Percentiles rank a stretch among this genome's conserved stretches.
These are phyloP conservation scores for Xylaria curta DNA, from an alignment of 495 filamentous ascomycete species.

Conservation along the genomic window DNA sequence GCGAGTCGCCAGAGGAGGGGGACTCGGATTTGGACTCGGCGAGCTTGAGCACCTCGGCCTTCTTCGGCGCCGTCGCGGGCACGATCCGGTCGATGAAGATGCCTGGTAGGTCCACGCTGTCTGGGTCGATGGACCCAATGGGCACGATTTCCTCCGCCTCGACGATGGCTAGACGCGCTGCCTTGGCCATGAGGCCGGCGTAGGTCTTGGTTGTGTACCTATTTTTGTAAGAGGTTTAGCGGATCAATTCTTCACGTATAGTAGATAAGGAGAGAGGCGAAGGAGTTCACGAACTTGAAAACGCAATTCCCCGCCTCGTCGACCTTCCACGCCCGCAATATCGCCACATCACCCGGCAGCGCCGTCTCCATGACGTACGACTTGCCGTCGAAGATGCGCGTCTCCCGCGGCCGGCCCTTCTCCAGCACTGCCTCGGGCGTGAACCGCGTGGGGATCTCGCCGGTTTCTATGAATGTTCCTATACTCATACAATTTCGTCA, in stretches of 20 bases:
- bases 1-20: slow-evolving; percentile 44
- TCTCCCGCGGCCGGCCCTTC: slow-evolving; percentile 62
- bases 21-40: slow-evolving; percentile 30
- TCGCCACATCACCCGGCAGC: slow-evolving; percentile 67
- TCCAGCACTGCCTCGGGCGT: slow-evolving; percentile 60
- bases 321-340: slow-evolving; percentile 68
- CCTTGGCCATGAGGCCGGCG: slow-evolving; percentile 66
- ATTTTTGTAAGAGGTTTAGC: slow-evolving; percentile 7
- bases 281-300: slow-evolving; percentile 54
- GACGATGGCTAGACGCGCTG: slow-evolving; percentile 66
- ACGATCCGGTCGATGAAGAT: slow-evolving; percentile 71
- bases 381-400: slow-evolving; percentile 64
- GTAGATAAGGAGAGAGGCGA: neutral
- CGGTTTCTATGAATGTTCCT: slow-evolving; percentile 66
- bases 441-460: slow-evolving; percentile 63
- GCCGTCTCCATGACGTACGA: slow-evolving; percentile 68
- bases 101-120: slow-evolving; percentile 65
- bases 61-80: slow-evolving; percentile 58
- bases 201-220: slow-evolving; percentile 68
- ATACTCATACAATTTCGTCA: neutral
- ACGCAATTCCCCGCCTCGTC: slow-evolving; percentile 69
- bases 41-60: slow-evolving; percentile 62
- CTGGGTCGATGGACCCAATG: slow-evolving; percentile 62
- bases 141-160: slow-evolving; percentile 74
- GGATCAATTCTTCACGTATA: neutral